Evolutionary conservation across 768 basidiomycete species (phyloP).

Genomic region (Xanthoconium purpureum): DNA sequence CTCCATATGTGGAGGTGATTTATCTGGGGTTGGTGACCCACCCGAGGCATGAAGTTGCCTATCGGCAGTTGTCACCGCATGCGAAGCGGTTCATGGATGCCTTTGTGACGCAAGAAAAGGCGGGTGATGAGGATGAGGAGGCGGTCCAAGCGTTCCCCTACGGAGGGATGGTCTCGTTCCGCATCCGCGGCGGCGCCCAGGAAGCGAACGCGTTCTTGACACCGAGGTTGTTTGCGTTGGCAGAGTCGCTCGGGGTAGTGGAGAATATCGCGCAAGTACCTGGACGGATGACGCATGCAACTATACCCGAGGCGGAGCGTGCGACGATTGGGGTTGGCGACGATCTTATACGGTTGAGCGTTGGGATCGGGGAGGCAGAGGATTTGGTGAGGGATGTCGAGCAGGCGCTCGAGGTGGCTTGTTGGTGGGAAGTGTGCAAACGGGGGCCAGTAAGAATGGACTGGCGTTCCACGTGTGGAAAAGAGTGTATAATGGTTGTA

Average conservation of each 20-base stretch:
- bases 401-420: constrained; percentile 25
- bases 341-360: constrained; percentile 75
- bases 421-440: constrained; percentile 5
- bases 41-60: constrained; percentile 64
- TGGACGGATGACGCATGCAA: constrained; percentile 84
- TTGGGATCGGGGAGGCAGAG: constrained; percentile 84
- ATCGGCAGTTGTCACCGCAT: constrained; percentile 60
- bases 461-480: too few species aligned
- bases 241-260: constrained; percentile 88
- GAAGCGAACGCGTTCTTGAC: constrained; percentile 70
- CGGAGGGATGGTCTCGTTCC: constrained; percentile 85
- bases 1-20: constrained; percentile 69
- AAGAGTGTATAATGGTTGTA: too few species aligned
- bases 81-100: constrained; percentile 61
- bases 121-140: too few species aligned
- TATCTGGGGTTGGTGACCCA: constrained; percentile 80
- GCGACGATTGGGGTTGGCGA: constrained; percentile 72
- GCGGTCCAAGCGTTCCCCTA: constrained; percentile 65
- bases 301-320: constrained; percentile 67
- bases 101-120: constrained; percentile 13
- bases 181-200: constrained; percentile 47
- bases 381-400: constrained; percentile 57
- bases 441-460: neutral
- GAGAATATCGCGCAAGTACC: constrained; percentile 90
- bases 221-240: constrained; percentile 72